Conservation (phyloP, 2,329 filamentous ascomycete genomes). For the Dactylella cylindrospora region DNA sequence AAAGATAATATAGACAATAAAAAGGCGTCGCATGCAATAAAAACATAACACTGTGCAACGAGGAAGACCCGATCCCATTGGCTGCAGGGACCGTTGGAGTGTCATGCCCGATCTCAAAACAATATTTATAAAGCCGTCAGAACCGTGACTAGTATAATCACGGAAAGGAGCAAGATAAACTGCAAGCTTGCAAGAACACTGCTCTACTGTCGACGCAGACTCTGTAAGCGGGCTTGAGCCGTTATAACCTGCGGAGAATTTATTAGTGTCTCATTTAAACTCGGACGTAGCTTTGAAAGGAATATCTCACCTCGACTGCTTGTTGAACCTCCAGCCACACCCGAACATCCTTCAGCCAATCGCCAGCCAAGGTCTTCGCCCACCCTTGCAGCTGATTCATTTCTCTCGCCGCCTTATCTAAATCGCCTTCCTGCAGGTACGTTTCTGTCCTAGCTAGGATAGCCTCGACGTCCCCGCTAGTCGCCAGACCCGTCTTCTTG, state of each 20-base stretch:
- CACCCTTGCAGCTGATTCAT: conserved; percentile 92
- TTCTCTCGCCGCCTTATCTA: conserved; percentile 88
- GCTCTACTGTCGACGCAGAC: conserved; percentile 19
- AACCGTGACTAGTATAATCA: too few species aligned
- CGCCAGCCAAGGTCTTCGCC: conserved; percentile 90
- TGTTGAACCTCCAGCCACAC: conserved; percentile 93
- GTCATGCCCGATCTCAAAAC: too few species aligned
- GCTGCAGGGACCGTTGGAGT: too few species aligned
- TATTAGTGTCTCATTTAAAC: conserved; percentile 3
- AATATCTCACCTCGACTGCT: conserved; percentile 79
- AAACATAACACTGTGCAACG: too few species aligned
- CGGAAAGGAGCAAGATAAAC: too few species aligned
- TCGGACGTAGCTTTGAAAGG: conserved; percentile 12
- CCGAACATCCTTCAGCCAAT: conserved; percentile 89
- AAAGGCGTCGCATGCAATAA: too few species aligned
- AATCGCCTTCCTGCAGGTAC: conserved; percentile 84
- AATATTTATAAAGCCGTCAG: too few species aligned
- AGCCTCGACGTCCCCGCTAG: conserved; percentile 88
- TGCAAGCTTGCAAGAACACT: neutral
- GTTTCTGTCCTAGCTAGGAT: conserved; percentile 87
- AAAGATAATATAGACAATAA: too few species aligned
- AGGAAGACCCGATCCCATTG: too few species aligned
- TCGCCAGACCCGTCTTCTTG: conserved; percentile 83
- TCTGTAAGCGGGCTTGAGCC: conserved; percentile 34
- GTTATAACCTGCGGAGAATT: conserved; percentile 17